These are phyloP conservation scores for Porpolomopsis calyptriformis DNA, from an alignment of 768 basidiomycete genomes.

Conservation along the genomic window DNA sequence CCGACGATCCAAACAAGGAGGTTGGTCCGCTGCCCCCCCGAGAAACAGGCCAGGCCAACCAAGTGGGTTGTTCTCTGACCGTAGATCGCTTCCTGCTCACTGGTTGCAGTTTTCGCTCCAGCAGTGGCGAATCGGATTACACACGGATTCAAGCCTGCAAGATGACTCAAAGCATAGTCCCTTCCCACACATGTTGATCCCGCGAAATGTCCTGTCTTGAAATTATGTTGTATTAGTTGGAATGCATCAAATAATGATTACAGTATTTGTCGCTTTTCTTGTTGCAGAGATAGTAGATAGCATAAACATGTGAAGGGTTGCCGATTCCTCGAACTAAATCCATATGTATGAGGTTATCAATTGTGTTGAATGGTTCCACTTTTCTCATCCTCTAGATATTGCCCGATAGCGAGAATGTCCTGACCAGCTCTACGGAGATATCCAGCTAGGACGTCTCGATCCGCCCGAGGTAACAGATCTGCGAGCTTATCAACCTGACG, in stretches of 20 bases:
- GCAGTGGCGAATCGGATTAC: constrained; percentile 24
- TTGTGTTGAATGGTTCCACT: constrained; percentile 46
- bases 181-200: background rate
- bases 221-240: background rate
- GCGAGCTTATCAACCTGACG: constrained; percentile 62
- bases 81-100: background rate
- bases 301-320: background rate
- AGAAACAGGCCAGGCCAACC: constrained; percentile 16
- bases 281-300: background rate
- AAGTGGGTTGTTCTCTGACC: constrained; percentile 13
- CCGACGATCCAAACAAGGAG: constrained; percentile 19
- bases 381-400: constrained; percentile 78
- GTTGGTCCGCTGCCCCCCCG: constrained; percentile 26
- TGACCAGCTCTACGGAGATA: constrained; percentile 68
- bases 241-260: background rate
- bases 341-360: constrained; percentile 11
- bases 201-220: background rate
- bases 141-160: constrained; percentile 37
- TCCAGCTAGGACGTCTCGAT: constrained; percentile 52
- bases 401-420: constrained; percentile 77
- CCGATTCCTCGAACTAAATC: background rate
- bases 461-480: constrained; percentile 63
- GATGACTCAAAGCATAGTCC: constrained; percentile 10
- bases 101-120: constrained; percentile 32
- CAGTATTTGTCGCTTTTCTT: background rate